Evolutionary conservation across 2,329 filamentous ascomycete genomes (phyloP).

Genomic region (Pestalotiopsis sp.): DNA sequence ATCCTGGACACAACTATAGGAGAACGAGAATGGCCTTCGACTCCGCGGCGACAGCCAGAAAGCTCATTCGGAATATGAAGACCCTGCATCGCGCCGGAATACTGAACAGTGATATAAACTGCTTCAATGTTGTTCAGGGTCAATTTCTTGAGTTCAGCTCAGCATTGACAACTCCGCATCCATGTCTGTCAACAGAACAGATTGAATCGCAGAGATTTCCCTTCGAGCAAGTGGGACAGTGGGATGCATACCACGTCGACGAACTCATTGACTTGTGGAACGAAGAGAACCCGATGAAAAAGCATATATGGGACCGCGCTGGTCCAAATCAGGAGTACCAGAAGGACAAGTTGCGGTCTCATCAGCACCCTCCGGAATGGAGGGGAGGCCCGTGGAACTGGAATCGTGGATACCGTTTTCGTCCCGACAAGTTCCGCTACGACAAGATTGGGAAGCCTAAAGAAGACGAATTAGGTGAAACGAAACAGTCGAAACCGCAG

Average conservation of each 20-base stretch:
- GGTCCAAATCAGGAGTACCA: background rate
- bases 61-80: background rate
- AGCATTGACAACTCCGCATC: conserved; percentile 15
- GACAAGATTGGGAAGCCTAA: background rate
- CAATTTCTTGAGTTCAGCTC: conserved; percentile 15
- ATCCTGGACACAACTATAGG: background rate
- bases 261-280: background rate
- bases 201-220: background rate
- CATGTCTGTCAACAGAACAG: background rate
- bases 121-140: background rate
- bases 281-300: background rate
- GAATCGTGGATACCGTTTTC: background rate
- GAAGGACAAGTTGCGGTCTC: background rate
- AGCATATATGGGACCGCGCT: conserved; percentile 1
- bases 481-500: background rate
- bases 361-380: background rate
- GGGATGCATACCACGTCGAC: background rate
- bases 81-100: background rate
- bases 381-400: background rate
- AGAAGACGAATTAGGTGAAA: background rate
- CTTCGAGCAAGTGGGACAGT: background rate
- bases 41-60: background rate
- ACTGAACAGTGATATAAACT: background rate
- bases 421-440: background rate
- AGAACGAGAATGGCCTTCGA: background rate